Evolutionary conservation across 345 rosid species (phyloP).

Genomic region (Sisymbrium altissimum): DNA sequence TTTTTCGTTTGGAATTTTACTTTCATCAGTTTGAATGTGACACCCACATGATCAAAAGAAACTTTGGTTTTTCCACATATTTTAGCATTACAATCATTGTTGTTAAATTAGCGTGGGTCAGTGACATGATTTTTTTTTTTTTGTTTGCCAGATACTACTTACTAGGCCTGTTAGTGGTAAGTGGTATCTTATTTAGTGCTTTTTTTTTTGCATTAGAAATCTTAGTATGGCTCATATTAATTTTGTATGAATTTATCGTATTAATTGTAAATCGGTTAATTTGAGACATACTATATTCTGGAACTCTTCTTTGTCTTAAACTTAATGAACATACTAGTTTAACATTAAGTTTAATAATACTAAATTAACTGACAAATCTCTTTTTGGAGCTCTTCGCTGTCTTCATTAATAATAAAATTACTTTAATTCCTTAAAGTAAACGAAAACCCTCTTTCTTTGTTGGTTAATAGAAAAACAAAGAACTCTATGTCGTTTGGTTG

Average conservation of each 20-base stretch:
- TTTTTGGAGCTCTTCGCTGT: background rate
- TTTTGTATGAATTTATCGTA: background rate
- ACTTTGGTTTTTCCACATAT: background rate
- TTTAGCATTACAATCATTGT: background rate
- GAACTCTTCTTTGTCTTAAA: background rate
- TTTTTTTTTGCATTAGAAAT: background rate
- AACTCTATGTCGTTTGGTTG: background rate
- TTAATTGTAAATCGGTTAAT: background rate
- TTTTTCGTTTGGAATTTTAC: background rate
- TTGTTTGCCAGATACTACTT: background rate
- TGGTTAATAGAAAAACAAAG: background rate
- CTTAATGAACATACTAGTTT: too few species aligned
- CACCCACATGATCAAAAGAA: conserved; percentile 4
- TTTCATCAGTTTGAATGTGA: conserved; percentile 2
- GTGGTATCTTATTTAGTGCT: background rate
- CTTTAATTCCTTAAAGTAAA: background rate
- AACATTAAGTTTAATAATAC: too few species aligned
- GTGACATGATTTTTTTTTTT: background rate
- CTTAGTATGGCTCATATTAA: background rate
- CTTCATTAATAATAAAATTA: background rate
- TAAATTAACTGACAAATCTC: too few species aligned
- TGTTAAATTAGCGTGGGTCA: background rate
- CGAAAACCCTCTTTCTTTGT: background rate
- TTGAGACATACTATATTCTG: background rate
- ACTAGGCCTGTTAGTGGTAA: background rate